Evolutionary conservation across 208 protist species (phyloP).

Genomic region (Wallacemonas sp.): DNA sequence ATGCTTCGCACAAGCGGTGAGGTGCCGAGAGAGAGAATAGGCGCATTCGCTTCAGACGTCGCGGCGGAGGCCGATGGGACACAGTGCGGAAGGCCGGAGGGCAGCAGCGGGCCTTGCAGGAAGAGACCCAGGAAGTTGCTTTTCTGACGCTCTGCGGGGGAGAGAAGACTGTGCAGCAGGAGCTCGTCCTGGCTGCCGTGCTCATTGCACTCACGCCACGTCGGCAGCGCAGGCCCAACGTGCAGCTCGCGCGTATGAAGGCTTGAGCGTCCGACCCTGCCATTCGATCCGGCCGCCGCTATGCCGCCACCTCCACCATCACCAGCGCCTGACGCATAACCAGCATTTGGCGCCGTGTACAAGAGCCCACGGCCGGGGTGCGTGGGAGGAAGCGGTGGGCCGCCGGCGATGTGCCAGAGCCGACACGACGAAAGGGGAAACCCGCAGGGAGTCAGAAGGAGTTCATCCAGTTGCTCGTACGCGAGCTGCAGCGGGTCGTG

Average conservation of each 20-base stretch:
- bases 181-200: not conserved
- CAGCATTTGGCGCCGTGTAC: not conserved
- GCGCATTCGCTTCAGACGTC: not conserved
- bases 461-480: conserved; percentile 47
- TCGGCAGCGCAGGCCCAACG: conserved; percentile 34
- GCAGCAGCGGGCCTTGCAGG: conserved; percentile 40
- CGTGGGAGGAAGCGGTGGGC: not conserved
- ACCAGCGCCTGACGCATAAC: not conserved
- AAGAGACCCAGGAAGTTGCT: conserved; percentile 47
- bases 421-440: conserved; percentile 19
- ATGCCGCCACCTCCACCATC: no score
- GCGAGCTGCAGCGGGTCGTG: conserved; percentile 37
- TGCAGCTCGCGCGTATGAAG: conserved; percentile 22
- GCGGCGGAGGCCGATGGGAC: not conserved
- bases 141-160: conserved; percentile 21
- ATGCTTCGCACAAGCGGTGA: not conserved
- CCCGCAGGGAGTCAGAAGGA: conserved; percentile 3
- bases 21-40: not conserved
- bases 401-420: conserved; percentile 37
- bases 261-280: conserved; percentile 1
- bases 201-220: conserved; percentile 23
- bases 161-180: conserved; percentile 29
- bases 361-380: not conserved
- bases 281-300: no score
- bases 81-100: no score